phyloP scores from a whole-genome alignment of 2,329 filamentous ascomycete species.

The Colletotrichum paranaense region DNA sequence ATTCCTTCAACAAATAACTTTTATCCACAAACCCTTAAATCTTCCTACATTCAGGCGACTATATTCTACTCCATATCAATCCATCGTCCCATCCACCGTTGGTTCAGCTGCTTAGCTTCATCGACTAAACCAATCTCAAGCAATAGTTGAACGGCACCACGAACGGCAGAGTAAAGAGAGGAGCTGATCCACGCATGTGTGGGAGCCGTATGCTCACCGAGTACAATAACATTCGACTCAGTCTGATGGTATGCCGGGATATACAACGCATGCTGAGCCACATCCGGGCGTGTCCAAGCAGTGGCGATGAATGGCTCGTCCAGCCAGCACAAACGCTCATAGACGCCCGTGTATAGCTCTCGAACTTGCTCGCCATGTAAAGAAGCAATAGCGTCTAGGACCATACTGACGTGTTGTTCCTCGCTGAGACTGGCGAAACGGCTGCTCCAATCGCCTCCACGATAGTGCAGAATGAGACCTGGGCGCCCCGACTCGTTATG shows the following conservation, averaged over 20 bases:
- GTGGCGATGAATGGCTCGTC: slow-evolving; percentile 43
- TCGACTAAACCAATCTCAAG: slow-evolving; percentile 39
- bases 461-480: slow-evolving; percentile 57
- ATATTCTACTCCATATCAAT: slow-evolving; percentile 11
- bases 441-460: slow-evolving; percentile 48
- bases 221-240: slow-evolving; percentile 47
- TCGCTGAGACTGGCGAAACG: slow-evolving; percentile 53
- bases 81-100: slow-evolving; percentile 42
- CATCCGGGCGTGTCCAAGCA: slow-evolving; percentile 43
- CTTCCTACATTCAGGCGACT: too few relatives aligned
- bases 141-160: slow-evolving; percentile 45
- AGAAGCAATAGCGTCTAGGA: slow-evolving; percentile 74
- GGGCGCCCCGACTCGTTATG: slow-evolving; percentile 66
- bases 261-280: slow-evolving; percentile 47
- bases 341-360: slow-evolving; percentile 45
- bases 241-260: slow-evolving; percentile 46
- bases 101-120: slow-evolving; percentile 40
- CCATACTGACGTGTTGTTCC: slow-evolving; percentile 67
- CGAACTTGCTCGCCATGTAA: slow-evolving; percentile 63
- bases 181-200: slow-evolving; percentile 48
- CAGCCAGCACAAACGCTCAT: slow-evolving; percentile 47
- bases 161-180: slow-evolving; percentile 43
- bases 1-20: too few relatives aligned
- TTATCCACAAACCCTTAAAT: too few relatives aligned
- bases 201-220: slow-evolving; percentile 47